phyloP scores from a whole-genome alignment of 768 basidiomycete genomes.

The Udeniomyces megalosporus region DNA sequence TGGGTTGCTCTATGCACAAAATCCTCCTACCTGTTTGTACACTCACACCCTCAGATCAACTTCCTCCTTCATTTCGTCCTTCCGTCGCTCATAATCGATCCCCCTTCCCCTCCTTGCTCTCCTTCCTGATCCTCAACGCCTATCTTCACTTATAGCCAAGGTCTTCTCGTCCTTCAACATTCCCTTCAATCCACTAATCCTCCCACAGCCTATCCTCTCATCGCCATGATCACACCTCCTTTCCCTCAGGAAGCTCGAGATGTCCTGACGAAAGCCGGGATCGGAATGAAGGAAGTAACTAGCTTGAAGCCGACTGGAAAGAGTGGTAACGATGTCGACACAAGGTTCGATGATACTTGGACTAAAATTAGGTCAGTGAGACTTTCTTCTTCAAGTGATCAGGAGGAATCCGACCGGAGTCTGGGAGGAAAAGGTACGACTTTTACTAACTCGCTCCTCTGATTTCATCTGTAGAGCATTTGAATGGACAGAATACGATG shows the following conservation, averaged over 20 bases:
- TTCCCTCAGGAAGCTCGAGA: constrained; percentile 10
- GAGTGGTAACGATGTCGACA: constrained; percentile 10
- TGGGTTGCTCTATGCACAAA: constrained; percentile 17
- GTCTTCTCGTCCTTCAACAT: constrained; percentile 13
- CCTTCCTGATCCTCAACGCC: not conserved
- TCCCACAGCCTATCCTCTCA: constrained; percentile 10
- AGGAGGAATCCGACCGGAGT: too few species aligned
- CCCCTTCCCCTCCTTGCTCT: not conserved
- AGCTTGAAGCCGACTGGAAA: constrained; percentile 13
- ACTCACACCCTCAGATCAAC: not conserved
- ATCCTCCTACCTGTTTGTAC: constrained; percentile 11
- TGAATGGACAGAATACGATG: constrained; percentile 17
- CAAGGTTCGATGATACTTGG: constrained; percentile 15
- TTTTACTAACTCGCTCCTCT: not conserved
- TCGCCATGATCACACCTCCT: constrained; percentile 15
- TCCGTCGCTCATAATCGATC: not conserved
- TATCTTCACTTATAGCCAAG: constrained; percentile 4
- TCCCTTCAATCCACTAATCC: constrained; percentile 7
- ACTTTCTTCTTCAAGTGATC: not conserved
- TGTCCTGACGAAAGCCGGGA: constrained; percentile 7
- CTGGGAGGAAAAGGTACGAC: not conserved
- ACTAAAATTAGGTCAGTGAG: constrained; percentile 12
- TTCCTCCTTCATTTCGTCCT: not conserved
- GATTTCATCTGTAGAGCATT: not conserved
- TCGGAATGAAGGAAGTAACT: constrained; percentile 14